Conservation (phyloP, 2,329 filamentous ascomycete species). For the Paracamarosporium sp. region DNA sequence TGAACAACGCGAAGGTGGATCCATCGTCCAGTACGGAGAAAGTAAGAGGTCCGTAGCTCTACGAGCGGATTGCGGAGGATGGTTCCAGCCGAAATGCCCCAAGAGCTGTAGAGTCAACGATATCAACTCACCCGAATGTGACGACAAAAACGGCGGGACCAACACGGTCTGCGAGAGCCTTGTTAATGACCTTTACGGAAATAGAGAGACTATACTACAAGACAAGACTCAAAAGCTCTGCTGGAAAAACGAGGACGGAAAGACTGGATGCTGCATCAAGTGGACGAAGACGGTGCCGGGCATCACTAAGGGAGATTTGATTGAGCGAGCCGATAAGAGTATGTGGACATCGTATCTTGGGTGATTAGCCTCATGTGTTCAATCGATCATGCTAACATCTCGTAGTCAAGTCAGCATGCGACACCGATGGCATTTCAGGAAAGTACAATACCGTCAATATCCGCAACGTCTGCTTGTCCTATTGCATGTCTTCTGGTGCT, state of each 20-base stretch:
- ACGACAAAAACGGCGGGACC: neutral
- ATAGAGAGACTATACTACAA: neutral
- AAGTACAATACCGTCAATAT: neutral
- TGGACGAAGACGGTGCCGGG: neutral
- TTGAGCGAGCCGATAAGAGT: conserved; percentile 1
- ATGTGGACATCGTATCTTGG: neutral
- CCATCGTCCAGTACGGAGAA: neutral
- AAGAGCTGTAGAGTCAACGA: neutral
- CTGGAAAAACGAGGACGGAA: neutral
- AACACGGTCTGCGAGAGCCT: neutral
- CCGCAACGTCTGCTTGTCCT: neutral
- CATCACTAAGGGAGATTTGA: neutral
- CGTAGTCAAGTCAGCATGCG: neutral
- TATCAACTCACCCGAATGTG: neutral
- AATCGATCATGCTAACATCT: conserved; percentile 2
- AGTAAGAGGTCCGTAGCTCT: neutral
- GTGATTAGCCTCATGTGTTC: neutral
- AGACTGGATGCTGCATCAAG: neutral
- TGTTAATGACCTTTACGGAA: neutral
- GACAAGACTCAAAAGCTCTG: neutral
- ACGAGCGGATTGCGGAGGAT: conserved; percentile 1
- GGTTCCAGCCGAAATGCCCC: neutral
- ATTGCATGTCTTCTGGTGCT: conserved; percentile 1
- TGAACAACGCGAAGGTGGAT: neutral
- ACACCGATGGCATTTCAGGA: neutral